A percentile compares a stretch with the other conserved stretches of the same genome.
These are phyloP conservation scores for Alternaria brassicae DNA, from an alignment of 2,329 filamentous ascomycete species.

Conservation along the genomic window DNA sequence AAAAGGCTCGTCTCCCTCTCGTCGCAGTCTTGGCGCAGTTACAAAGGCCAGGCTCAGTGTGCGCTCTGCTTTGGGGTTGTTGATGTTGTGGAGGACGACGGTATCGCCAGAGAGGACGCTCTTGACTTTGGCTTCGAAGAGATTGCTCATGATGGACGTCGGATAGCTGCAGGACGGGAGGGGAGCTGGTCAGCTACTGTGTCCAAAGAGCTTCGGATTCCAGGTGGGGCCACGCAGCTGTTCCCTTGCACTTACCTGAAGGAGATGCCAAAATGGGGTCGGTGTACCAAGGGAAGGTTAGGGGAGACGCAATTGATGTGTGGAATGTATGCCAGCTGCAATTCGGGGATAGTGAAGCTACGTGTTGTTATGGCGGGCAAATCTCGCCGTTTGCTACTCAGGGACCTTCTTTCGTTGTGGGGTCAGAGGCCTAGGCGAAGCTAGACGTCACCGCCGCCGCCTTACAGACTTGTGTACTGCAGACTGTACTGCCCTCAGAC, in stretches of 20 bases:
- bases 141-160: slow-evolving; percentile 37
- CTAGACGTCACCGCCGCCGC: slow-evolving; percentile 13
- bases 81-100: slow-evolving; percentile 79
- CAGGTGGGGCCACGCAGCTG: slow-evolving; percentile 10
- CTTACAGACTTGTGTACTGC: background rate
- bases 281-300: background rate
- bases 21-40: slow-evolving; percentile 81
- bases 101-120: slow-evolving; percentile 94
- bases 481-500: background rate
- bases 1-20: slow-evolving; percentile 90
- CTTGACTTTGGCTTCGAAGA: slow-evolving; percentile 71
- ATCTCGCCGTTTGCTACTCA: slow-evolving; percentile 18
- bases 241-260: slow-evolving; percentile 11
- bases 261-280: slow-evolving; percentile 12
- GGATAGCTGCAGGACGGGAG: slow-evolving; percentile 21
- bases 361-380: slow-evolving; percentile 22
- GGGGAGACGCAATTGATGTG: slow-evolving; percentile 18
- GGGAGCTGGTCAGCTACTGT: slow-evolving; percentile 38
- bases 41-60: slow-evolving; percentile 92
- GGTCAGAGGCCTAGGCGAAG: slow-evolving; percentile 22
- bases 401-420: slow-evolving; percentile 18
- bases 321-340: slow-evolving; percentile 5
- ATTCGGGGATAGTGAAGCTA: slow-evolving; percentile 15
- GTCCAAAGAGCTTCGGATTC: slow-evolving; percentile 22
- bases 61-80: slow-evolving; percentile 82